Conservation (phyloP, 2,329 filamentous ascomycete genomes). For the Alternaria brassicicola region DNA sequence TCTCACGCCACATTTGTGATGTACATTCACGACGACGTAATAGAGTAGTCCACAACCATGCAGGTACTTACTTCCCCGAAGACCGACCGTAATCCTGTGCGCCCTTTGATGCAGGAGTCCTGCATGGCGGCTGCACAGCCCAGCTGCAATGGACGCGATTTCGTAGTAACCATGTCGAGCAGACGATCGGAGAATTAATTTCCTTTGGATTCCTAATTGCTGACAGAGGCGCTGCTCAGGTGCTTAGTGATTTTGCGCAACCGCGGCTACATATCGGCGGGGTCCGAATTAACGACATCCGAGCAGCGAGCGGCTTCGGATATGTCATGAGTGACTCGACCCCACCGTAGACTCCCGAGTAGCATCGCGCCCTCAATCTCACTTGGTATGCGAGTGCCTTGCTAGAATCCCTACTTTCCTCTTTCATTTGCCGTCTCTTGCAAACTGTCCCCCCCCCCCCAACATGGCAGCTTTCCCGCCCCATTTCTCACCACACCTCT, state of each 20-base stretch:
- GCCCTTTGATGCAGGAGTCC: not conserved
- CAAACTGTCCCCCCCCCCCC: not conserved
- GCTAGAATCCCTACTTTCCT: not conserved
- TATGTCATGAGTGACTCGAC: slow-evolving; percentile 12
- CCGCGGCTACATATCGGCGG: slow-evolving; percentile 22
- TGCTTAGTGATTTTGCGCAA: slow-evolving; percentile 8
- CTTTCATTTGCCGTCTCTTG: not conserved
- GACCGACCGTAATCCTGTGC: not conserved
- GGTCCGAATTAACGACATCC: slow-evolving; percentile 13
- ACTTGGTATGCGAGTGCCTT: not conserved
- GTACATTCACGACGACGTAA: not conserved
- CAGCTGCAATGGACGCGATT: not conserved
- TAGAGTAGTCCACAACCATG: not conserved
- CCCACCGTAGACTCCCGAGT: slow-evolving; percentile 8
- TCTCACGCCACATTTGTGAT: not conserved
- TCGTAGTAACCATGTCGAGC: not conserved
- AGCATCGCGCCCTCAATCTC: not conserved
- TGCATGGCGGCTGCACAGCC: not conserved
- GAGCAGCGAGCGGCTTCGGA: slow-evolving; percentile 19
- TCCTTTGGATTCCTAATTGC: slow-evolving; percentile 19
- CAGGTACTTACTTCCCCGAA: not conserved
- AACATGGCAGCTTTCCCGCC: slow-evolving; percentile 61
- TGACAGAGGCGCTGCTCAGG: slow-evolving; percentile 18
- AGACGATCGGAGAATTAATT: not conserved
- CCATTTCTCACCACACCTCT: slow-evolving; percentile 61